Percentiles rank a stretch among this genome's conserved stretches.
These are phyloP conservation scores for Penicillium thymicola DNA, from an alignment of 2,329 filamentous ascomycete genomes.

Conservation along the genomic window DNA sequence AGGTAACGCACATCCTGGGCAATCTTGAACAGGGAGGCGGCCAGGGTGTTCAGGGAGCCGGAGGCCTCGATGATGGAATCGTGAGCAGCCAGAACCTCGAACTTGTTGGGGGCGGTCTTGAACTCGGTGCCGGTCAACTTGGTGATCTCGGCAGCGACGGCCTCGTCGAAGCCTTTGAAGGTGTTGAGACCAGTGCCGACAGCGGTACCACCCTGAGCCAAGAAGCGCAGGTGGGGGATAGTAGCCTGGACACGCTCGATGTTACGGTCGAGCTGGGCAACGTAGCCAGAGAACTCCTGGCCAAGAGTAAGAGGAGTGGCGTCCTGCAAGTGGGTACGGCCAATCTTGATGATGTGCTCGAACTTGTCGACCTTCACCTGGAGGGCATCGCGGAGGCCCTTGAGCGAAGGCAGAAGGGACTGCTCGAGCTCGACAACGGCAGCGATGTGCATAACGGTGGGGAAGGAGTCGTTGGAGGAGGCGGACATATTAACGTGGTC, in stretches of 20 bases:
- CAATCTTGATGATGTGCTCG: slow-evolving; percentile 97
- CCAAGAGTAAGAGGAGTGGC: slow-evolving; percentile 92
- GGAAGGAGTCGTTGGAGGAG: slow-evolving; percentile 98
- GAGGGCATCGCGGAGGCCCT: slow-evolving; percentile 76
- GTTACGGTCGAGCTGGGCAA: slow-evolving; percentile 87
- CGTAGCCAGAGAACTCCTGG: slow-evolving; percentile 97
- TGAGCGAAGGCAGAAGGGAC: slow-evolving; percentile 76
- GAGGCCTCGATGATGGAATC: slow-evolving; percentile 94
- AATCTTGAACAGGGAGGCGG: slow-evolving; percentile 91
- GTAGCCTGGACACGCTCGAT: slow-evolving; percentile 80
- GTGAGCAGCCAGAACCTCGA: slow-evolving; percentile 92
- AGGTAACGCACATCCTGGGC: slow-evolving; percentile 97
- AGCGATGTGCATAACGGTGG: slow-evolving; percentile 99
- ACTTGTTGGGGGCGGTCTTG: slow-evolving; percentile 97
- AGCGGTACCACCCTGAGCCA: slow-evolving; percentile 94
- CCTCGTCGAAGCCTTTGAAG: slow-evolving; percentile 91
- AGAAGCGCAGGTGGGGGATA: slow-evolving; percentile 77
- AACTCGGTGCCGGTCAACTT: slow-evolving; percentile 93
- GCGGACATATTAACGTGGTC: slow-evolving; percentile 99
- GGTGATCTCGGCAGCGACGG: slow-evolving; percentile 82
- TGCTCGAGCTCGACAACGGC: slow-evolving; percentile 90
- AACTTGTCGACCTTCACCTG: slow-evolving; percentile 88
- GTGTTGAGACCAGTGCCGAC: slow-evolving; percentile 98
- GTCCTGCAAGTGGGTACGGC: slow-evolving; percentile 94
- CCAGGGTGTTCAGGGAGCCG: slow-evolving; percentile 89